A percentile compares a stretch with the other conserved stretches of the same genome.
phyloP scores from a whole-genome alignment of 352 stramenopile species.

The Phytophthora crassamura region DNA sequence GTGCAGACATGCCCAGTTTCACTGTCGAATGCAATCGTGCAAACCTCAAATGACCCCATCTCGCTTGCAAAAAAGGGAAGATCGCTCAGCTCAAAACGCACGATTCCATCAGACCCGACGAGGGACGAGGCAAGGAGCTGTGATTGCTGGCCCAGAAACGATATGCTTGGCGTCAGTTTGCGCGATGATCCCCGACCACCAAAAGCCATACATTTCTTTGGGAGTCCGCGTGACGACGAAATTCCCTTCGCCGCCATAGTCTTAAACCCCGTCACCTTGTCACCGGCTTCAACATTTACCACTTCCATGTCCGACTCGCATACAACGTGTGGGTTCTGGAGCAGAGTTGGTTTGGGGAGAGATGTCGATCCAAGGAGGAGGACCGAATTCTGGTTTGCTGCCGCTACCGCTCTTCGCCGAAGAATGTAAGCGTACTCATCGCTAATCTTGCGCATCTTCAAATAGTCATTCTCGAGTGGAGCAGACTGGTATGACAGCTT shows the following conservation, averaged over 20 bases:
- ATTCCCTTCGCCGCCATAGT: constrained; percentile 10
- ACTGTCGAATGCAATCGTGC: constrained; percentile 39
- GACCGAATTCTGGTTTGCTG: constrained; percentile 26
- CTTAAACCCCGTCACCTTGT: constrained; percentile 46
- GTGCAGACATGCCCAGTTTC: constrained; percentile 29
- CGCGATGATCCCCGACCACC: background rate
- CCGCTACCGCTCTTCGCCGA: constrained; percentile 46
- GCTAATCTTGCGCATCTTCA: constrained; percentile 68
- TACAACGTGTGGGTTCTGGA: constrained; percentile 62
- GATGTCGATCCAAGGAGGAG: constrained; percentile 40
- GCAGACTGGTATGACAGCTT: constrained; percentile 27
- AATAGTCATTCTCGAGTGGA: constrained; percentile 46
- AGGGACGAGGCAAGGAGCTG: constrained; percentile 24
- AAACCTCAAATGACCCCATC: constrained; percentile 43
- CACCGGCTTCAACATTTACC: constrained; percentile 40
- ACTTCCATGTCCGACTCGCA: constrained; percentile 60
- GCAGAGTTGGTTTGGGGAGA: constrained; percentile 52
- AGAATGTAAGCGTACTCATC: constrained; percentile 82
- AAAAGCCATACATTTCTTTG: background rate
- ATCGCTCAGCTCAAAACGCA: constrained; percentile 28
- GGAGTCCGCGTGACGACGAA: constrained; percentile 14
- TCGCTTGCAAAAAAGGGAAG: constrained; percentile 22
- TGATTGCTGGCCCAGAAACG: constrained; percentile 37
- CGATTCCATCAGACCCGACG: constrained; percentile 24
- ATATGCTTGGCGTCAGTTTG: constrained; percentile 33